Conservation (phyloP, 2,329 filamentous ascomycete species). For the Seiridium cupressi region DNA sequence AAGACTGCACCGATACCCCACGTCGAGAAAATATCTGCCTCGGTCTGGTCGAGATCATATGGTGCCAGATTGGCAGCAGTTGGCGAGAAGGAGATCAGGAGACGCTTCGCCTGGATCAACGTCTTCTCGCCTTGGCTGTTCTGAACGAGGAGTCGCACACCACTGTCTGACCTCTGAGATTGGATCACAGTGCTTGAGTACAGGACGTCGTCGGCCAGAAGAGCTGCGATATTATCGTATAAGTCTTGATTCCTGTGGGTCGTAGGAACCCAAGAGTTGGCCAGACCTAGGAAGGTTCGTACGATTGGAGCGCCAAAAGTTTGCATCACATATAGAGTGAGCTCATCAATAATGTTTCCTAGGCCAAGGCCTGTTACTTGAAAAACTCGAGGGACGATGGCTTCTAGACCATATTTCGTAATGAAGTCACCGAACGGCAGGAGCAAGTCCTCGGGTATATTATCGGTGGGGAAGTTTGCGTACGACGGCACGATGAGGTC, state of each 20-base stretch:
- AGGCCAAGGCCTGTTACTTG: slow-evolving; percentile 39
- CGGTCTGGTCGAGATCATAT: slow-evolving; percentile 29
- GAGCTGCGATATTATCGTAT: slow-evolving; percentile 33
- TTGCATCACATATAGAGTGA: slow-evolving; percentile 46
- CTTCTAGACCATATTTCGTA: slow-evolving; percentile 43
- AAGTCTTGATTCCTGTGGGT: slow-evolving; percentile 37
- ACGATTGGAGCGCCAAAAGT: slow-evolving; percentile 34
- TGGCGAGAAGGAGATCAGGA: slow-evolving; percentile 35
- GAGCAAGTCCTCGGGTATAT: slow-evolving; percentile 43
- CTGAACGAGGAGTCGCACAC: slow-evolving; percentile 27
- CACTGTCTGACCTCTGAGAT: slow-evolving; percentile 25
- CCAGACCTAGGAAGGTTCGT: slow-evolving; percentile 26
- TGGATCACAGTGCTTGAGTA: slow-evolving; percentile 31
- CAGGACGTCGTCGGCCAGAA: slow-evolving; percentile 34
- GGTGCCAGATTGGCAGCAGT: slow-evolving; percentile 25
- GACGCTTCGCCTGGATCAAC: slow-evolving; percentile 28
- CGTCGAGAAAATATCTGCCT: slow-evolving; percentile 28
- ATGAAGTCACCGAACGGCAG: slow-evolving; percentile 47
- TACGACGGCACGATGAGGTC: slow-evolving; percentile 31
- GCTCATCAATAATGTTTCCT: slow-evolving; percentile 38
- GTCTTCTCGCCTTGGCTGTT: slow-evolving; percentile 18
- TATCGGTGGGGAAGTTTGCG: slow-evolving; percentile 32
- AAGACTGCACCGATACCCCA: slow-evolving; percentile 31
- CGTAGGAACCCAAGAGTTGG: slow-evolving; percentile 27
- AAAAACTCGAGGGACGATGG: slow-evolving; percentile 38